These are phyloP conservation scores for Candida ipomoeae DNA, from an alignment of 805 yeast species.

Conservation along the genomic window DNA sequence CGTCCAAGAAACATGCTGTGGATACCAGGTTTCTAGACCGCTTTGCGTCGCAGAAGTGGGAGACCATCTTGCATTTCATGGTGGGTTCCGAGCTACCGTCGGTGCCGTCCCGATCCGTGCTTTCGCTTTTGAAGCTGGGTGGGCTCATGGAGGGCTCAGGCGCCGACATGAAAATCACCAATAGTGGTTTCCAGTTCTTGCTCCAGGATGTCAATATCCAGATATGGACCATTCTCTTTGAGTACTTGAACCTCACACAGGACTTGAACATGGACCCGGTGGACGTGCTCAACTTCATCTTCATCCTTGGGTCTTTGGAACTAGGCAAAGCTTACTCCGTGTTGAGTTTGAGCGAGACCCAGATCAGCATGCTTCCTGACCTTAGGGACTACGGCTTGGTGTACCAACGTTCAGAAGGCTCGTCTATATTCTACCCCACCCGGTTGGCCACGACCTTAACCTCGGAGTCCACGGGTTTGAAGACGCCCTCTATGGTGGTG, in stretches of 20 bases:
- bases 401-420: slow-evolving; percentile 52
- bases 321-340: slow-evolving; percentile 82
- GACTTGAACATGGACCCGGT: slow-evolving; percentile 90
- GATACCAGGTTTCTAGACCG: slow-evolving; percentile 64
- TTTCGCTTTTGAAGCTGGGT: slow-evolving; percentile 69
- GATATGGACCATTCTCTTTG: slow-evolving; percentile 86
- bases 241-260: slow-evolving; percentile 82
- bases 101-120: slow-evolving; percentile 74
- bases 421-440: slow-evolving; percentile 80
- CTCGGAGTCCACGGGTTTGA: slow-evolving; percentile 68
- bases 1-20: slow-evolving; percentile 51
- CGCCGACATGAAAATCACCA: slow-evolving; percentile 64
- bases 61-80: slow-evolving; percentile 92
- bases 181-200: slow-evolving; percentile 89
- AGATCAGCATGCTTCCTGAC: slow-evolving; percentile 81
- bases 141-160: slow-evolving; percentile 76
- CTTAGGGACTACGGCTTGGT: slow-evolving; percentile 88
- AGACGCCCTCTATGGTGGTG: slow-evolving; percentile 73
- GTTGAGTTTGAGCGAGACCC: slow-evolving; percentile 70
- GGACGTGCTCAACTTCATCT: slow-evolving; percentile 89
- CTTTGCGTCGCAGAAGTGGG: slow-evolving; percentile 90
- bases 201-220: slow-evolving; percentile 91
- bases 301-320: slow-evolving; percentile 89
- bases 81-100: slow-evolving; percentile 79
- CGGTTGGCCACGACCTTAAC: slow-evolving; percentile 85